Evolutionary conservation across 495 filamentous ascomycete genomes (phyloP).

Genomic region (Parmelia sp.): DNA sequence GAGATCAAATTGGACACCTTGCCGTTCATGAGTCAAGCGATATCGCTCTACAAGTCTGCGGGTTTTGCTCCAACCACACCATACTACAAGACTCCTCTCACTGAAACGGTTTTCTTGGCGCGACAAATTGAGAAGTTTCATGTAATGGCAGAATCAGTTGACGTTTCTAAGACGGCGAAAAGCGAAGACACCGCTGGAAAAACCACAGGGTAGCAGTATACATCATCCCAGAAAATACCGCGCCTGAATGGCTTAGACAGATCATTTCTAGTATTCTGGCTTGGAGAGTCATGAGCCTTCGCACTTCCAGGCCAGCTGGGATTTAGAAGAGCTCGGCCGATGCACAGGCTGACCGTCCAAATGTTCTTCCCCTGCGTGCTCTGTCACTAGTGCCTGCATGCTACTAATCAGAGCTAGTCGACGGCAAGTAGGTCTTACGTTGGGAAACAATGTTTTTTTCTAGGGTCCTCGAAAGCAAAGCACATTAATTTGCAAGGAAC

Average conservation of each 20-base stretch:
- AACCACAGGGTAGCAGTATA: background rate
- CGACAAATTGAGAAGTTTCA: background rate
- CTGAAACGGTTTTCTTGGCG: conserved; percentile 40
- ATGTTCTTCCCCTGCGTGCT: background rate
- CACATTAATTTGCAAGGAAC: background rate
- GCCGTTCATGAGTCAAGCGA: conserved; percentile 47
- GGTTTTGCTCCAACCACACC: conserved; percentile 49
- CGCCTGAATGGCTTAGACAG: background rate
- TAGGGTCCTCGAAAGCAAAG: background rate
- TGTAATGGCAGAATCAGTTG: background rate
- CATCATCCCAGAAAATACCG: background rate
- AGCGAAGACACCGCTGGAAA: background rate
- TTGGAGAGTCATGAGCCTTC: background rate
- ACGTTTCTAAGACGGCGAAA: background rate
- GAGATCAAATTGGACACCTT: conserved; percentile 55
- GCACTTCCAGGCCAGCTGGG: background rate
- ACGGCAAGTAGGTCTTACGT: background rate
- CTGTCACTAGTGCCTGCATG: background rate
- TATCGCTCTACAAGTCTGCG: conserved; percentile 41
- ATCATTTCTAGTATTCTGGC: background rate
- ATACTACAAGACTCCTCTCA: conserved; percentile 54
- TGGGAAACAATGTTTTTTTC: background rate
- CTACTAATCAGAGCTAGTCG: background rate
- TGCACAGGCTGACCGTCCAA: background rate
- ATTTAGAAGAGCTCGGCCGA: background rate